phyloP scores from a whole-genome alignment of 306 rosid species.

The Cucurbita pepo region DNA sequence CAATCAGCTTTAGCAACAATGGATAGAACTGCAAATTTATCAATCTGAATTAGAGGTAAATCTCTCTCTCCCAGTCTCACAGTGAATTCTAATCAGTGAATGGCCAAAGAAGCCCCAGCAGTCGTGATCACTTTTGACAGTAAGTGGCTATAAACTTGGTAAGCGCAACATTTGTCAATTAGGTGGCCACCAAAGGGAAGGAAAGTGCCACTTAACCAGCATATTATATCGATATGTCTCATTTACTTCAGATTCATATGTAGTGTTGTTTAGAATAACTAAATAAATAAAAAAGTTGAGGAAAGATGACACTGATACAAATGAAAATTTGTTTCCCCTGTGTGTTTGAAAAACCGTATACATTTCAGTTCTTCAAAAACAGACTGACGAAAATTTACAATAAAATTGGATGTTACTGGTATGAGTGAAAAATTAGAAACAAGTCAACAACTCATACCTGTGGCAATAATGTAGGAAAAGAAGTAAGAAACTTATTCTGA shows the following conservation, averaged over 20 bases:
- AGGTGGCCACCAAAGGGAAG: neutral
- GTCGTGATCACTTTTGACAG: neutral
- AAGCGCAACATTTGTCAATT: neutral
- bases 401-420: neutral
- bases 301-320: neutral
- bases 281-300: neutral
- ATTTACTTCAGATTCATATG: neutral
- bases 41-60: neutral
- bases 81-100: neutral
- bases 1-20: slow-evolving; percentile 74
- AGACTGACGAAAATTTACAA: neutral
- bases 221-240: neutral
- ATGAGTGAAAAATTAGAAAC: neutral
- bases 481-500: slow-evolving; percentile 47
- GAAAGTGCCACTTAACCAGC: neutral
- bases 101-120: neutral
- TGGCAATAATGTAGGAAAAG: slow-evolving; percentile 75
- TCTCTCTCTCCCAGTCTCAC: neutral
- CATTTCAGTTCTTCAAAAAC: neutral
- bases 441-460: slow-evolving; percentile 43
- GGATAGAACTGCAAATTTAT: slow-evolving; percentile 76
- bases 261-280: neutral
- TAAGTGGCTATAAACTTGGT: neutral
- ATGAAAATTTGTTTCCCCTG: neutral
- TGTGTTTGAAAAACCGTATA: neutral